These are phyloP conservation scores for Cadophora gregata DNA, from an alignment of 2,329 filamentous ascomycete genomes.

Conservation along the genomic window DNA sequence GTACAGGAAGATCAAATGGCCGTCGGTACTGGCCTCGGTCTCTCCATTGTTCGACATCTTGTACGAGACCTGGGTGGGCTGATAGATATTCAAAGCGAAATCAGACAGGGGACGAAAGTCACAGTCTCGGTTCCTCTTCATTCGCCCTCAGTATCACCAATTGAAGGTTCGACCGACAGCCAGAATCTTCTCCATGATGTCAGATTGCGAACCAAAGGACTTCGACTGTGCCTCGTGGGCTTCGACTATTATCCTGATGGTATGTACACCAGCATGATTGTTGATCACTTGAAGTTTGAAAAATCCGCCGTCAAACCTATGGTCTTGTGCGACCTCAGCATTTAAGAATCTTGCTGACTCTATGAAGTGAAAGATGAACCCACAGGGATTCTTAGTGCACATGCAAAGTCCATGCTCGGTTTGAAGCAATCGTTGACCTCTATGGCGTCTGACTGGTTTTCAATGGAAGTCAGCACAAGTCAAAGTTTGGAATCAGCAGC, in stretches of 20 bases:
- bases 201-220: slow-evolving; percentile 22
- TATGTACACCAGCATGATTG: background rate
- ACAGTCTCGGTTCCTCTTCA: slow-evolving; percentile 52
- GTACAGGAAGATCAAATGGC: slow-evolving; percentile 65
- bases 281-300: too few species aligned
- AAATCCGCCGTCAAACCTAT: too few species aligned
- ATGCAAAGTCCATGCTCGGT: slow-evolving; percentile 26
- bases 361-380: slow-evolving; percentile 20
- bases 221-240: slow-evolving; percentile 32
- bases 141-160: background rate
- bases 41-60: slow-evolving; percentile 66
- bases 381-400: slow-evolving; percentile 24
- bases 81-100: slow-evolving; percentile 62
- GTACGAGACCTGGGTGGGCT: slow-evolving; percentile 64
- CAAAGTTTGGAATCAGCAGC: slow-evolving; percentile 10
- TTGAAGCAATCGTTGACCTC: slow-evolving; percentile 29
- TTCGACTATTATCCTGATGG: slow-evolving; percentile 30
- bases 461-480: slow-evolving; percentile 29
- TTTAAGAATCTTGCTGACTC: background rate
- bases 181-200: slow-evolving; percentile 24
- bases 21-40: slow-evolving; percentile 64
- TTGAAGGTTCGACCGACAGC: background rate
- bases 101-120: slow-evolving; percentile 59
- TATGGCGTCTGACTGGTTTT: slow-evolving; percentile 35
- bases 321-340: too few species aligned